Evolutionary conservation across 768 basidiomycete genomes (phyloP), one percentile per base, ranked within the genome.

Genomic region (Coprinopsis marcescibilis): DNA sequence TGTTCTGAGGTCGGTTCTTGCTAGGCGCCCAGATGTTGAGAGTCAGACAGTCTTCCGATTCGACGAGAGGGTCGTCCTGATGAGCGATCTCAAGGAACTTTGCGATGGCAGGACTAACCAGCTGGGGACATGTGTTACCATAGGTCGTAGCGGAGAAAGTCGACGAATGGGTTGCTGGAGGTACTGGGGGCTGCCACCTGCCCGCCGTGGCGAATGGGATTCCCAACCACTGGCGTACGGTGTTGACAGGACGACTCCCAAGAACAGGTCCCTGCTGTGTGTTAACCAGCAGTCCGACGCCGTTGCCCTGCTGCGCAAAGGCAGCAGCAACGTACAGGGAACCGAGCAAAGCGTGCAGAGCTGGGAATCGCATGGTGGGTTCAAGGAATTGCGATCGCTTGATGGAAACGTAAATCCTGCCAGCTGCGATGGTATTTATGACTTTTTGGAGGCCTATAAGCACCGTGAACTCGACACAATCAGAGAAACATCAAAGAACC

Each of bases 1-100:
- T 64, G 6, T 52, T 55, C 49, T 69, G 68, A 41, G 63, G 62
- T 32, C 66, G 57, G 12, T 17, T 13, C 0, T 52, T 23, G 25
- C 56, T 65, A 11, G 69, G 69, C 11, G 64, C 51, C 69, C 68
- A 72, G 13, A 72, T 56, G 43, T 70, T 72, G 33, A 68, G 53
- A 14, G 51, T 66, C 33, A 68, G 40, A 43, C 70, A 72, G 23
- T 63, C 41, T 44, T 72, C 70, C 3, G 64, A 61, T 41, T 65
- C 63, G 1, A 62, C 56, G 8, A 65, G 55, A 27, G 61, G 55
- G 4, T 61, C 54, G 6, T 52, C 59, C 17, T 53, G 52, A 43
- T 63, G 61, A 30, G 58, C 46, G 10, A 64, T 52, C 25, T 49
- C 47, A 21, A 63, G 45, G 39, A 65, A 65, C 45, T 63, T 57